These are phyloP conservation scores for Glycine soja DNA, from an alignment of 306 rosid genomes.

Conservation along the genomic window DNA sequence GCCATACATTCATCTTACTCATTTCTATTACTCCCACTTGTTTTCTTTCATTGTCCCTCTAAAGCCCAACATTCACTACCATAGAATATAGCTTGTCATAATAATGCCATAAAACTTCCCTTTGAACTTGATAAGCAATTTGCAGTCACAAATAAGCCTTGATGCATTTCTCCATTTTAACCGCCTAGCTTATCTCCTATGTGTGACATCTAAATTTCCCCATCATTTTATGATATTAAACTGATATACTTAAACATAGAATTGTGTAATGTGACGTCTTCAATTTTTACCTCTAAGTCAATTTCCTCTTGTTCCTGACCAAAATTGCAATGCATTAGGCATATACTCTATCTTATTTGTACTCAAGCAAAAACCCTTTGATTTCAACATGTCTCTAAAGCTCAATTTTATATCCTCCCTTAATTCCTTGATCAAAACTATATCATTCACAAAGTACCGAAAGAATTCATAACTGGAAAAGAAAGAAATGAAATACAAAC, in stretches of 20 bases:
- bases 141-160: neutral
- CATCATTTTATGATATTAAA: neutral
- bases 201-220: neutral
- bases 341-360: neutral
- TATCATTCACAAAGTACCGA: neutral
- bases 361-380: neutral
- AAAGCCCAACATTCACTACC: neutral
- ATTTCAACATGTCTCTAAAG: neutral
- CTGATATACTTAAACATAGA: neutral
- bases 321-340: neutral
- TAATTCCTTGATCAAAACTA: neutral
- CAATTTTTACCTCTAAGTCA: neutral
- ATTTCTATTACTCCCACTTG: neutral
- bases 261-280: neutral
- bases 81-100: neutral
- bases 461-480: constrained; percentile 29
- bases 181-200: neutral
- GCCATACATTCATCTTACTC: neutral
- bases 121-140: neutral
- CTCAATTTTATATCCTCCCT: neutral
- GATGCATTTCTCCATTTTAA: neutral
- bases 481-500: constrained; percentile 58
- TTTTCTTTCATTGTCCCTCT: neutral
- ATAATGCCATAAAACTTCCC: neutral
- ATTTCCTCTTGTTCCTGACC: neutral